Percentiles rank a stretch among this genome's conserved stretches.
Conservation (phyloP, 768 basidiomycete genomes). For the Naganishia kalamii region DNA sequence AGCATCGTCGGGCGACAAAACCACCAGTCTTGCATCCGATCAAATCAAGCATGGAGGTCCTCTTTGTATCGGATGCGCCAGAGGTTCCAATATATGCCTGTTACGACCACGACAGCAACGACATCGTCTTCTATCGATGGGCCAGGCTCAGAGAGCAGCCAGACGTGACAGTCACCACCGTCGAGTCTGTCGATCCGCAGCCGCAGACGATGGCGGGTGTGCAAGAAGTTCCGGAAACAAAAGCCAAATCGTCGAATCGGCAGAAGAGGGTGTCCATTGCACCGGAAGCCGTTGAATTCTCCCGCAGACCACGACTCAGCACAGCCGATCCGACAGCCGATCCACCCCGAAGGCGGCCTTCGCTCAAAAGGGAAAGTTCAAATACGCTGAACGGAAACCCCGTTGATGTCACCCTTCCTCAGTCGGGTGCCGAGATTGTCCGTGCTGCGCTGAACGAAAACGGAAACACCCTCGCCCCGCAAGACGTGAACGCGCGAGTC, state of each 20-base stretch:
- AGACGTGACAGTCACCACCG: too few relatives aligned
- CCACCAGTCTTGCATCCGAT: background rate
- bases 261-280: constrained; percentile 7
- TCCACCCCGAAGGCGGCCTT: background rate
- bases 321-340: background rate
- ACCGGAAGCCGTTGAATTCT: background rate
- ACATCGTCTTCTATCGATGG: constrained; percentile 37
- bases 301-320: background rate
- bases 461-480: background rate
- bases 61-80: constrained; percentile 15
- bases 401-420: background rate
- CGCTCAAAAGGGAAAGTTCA: background rate
- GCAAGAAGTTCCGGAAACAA: background rate
- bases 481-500: background rate
- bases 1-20: background rate
- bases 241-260: background rate
- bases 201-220: background rate
- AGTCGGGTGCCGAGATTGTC: constrained; percentile 4
- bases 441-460: constrained; percentile 6
- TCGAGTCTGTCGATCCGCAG: background rate
- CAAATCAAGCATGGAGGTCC: background rate
- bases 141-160: constrained; percentile 9
- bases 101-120: constrained; percentile 23
- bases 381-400: background rate
- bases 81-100: constrained; percentile 14